Conservation (phyloP, 2,329 filamentous ascomycete species). For the Davidsoniella eucalypti region DNA sequence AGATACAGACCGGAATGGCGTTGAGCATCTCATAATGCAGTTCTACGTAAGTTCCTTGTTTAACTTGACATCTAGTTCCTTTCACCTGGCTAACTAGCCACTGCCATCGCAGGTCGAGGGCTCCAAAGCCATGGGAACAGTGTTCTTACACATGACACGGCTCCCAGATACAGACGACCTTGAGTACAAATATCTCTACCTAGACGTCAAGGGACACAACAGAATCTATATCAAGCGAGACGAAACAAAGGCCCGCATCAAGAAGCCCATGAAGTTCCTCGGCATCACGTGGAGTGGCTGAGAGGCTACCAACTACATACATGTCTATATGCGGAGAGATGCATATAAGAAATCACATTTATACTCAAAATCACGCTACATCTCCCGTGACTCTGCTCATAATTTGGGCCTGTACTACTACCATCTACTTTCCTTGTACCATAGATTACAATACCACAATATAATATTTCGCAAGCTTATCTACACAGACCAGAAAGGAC, state of each 20-base stretch:
- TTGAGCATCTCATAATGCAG: slow-evolving; percentile 61
- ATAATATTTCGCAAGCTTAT: no score
- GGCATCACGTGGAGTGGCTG: slow-evolving; percentile 39
- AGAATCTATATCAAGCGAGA: slow-evolving; percentile 51
- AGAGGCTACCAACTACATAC: slow-evolving; percentile 13
- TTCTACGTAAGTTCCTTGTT: slow-evolving; percentile 48
- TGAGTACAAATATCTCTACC: slow-evolving; percentile 61
- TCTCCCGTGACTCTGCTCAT: no score
- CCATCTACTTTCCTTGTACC: no score
- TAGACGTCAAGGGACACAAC: slow-evolving; percentile 60
- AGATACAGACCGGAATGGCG: slow-evolving; percentile 9
- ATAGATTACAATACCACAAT: no score
- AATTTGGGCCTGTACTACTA: no score
- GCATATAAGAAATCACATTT: not conserved
- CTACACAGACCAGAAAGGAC: no score
- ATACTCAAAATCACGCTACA: not conserved
- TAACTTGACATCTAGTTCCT: not conserved
- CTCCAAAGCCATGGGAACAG: slow-evolving; percentile 53
- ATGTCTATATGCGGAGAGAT: no score
- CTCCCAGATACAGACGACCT: slow-evolving; percentile 47
- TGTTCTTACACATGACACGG: slow-evolving; percentile 63
- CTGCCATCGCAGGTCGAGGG: slow-evolving; percentile 49
- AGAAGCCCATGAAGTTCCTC: slow-evolving; percentile 38
- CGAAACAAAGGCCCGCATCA: slow-evolving; percentile 17
- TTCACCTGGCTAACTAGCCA: not conserved